Conservation (phyloP, 2,329 filamentous ascomycete genomes). For the Calonectria montana region DNA sequence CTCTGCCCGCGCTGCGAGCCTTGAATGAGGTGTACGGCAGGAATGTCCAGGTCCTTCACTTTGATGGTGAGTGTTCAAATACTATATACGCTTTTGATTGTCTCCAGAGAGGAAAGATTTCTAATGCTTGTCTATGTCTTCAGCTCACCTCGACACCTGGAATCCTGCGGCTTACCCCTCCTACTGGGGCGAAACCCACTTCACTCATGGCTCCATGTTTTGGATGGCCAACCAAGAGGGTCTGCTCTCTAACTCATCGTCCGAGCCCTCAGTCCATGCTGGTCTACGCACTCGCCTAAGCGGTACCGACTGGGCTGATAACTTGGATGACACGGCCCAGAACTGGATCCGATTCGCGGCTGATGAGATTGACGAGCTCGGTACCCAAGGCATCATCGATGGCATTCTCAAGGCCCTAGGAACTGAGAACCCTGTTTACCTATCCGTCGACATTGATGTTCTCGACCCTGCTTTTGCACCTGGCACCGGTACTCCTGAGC, state of each 20-base stretch:
- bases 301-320: conserved; percentile 72
- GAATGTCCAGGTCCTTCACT: conserved; percentile 78
- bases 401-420: conserved; percentile 79
- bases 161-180: conserved; percentile 83
- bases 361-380: conserved; percentile 89
- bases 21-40: conserved; percentile 70
- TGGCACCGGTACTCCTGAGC: conserved; percentile 89
- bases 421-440: conserved; percentile 81
- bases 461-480: conserved; percentile 77
- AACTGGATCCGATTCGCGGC: conserved; percentile 83
- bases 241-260: conserved; percentile 76
- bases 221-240: conserved; percentile 87
- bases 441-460: conserved; percentile 86
- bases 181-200: conserved; percentile 74
- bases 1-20: conserved; percentile 76
- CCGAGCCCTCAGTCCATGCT: conserved; percentile 82
- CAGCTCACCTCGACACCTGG: conserved; percentile 84
- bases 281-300: conserved; percentile 83
- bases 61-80: conserved; percentile 61
- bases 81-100: not conserved
- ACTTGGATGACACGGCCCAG: conserved; percentile 78
- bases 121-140: conserved; percentile 5
- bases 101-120: not conserved
- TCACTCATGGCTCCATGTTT: conserved; percentile 93
- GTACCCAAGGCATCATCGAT: conserved; percentile 75